A percentile compares a stretch with the other conserved stretches of the same genome.
phyloP scores from a whole-genome alignment of 225 moss, liverwort and hornwort species.

The Sphagnum tenellum region DNA sequence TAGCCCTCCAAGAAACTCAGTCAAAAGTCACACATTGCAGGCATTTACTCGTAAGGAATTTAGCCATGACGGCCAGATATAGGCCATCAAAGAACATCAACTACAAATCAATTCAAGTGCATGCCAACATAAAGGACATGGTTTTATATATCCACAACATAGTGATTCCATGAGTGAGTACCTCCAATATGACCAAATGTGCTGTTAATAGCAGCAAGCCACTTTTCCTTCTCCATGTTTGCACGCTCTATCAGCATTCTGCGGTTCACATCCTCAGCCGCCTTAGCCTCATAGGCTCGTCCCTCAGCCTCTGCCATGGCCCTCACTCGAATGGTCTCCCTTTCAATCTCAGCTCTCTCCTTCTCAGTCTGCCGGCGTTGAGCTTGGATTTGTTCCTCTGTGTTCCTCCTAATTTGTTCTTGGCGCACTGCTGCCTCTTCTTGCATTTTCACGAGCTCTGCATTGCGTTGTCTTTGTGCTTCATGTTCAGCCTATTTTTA shows the following conservation, averaged over 20 bases:
- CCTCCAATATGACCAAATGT: slow-evolving; percentile 85
- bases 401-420: slow-evolving; percentile 67
- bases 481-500: slow-evolving; percentile 81
- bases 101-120: too few relatives aligned
- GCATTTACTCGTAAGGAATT: too few relatives aligned
- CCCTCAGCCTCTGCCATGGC: slow-evolving; percentile 94
- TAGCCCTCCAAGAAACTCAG: too few relatives aligned
- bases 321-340: slow-evolving; percentile 86
- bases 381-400: slow-evolving; percentile 87
- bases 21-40: too few relatives aligned
- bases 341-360: slow-evolving; percentile 79
- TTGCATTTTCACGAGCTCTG: slow-evolving; percentile 91
- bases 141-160: too few relatives aligned
- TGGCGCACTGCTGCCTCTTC: slow-evolving; percentile 86
- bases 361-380: slow-evolving; percentile 78
- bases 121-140: too few relatives aligned
- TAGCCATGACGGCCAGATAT: too few relatives aligned
- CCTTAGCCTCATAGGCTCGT: slow-evolving; percentile 68
- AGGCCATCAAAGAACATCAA: too few relatives aligned
- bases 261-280: slow-evolving; percentile 83
- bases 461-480: slow-evolving; percentile 78
- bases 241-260: slow-evolving; percentile 77
- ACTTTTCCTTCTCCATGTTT: slow-evolving; percentile 85
- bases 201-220: slow-evolving; percentile 69
- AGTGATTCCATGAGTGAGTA: neutral